phyloP scores from a whole-genome alignment of 371 early-diverging fungal genomes.

The Mucor lusitanicus region DNA sequence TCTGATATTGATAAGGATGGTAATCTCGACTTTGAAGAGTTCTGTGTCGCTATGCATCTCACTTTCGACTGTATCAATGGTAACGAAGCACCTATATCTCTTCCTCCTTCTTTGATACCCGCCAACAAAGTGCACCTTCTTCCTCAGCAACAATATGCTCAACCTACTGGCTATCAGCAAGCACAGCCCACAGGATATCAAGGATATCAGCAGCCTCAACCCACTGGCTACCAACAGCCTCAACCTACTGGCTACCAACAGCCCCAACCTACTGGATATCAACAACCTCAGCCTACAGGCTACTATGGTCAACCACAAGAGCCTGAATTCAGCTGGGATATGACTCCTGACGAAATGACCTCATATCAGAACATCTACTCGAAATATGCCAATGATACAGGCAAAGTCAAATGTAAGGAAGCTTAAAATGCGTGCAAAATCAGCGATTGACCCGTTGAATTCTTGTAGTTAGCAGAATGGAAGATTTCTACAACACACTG shows the following conservation, averaged over 20 bases:
- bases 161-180: constrained; percentile 42
- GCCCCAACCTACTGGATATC: constrained; percentile 27
- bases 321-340: constrained; percentile 73
- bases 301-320: constrained; percentile 26
- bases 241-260: constrained; percentile 20
- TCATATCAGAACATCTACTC: constrained; percentile 68
- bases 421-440: neutral
- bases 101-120: constrained; percentile 26
- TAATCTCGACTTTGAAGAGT: constrained; percentile 86
- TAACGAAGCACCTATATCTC: constrained; percentile 51
- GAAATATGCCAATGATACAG: constrained; percentile 61
- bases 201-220: constrained; percentile 40
- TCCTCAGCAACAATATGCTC: constrained; percentile 33
- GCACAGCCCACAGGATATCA: constrained; percentile 30
- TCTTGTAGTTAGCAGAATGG: constrained; percentile 57
- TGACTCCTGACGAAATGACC: constrained; percentile 68
- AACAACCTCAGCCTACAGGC: constrained; percentile 36
- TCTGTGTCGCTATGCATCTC: constrained; percentile 82
- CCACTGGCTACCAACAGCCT: constrained; percentile 40
- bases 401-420: constrained; percentile 64
- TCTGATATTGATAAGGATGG: constrained; percentile 92
- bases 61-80: constrained; percentile 70
- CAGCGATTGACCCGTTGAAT: neutral
- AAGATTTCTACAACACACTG: constrained; percentile 62
- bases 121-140: constrained; percentile 35